Conservation (phyloP, 192 early-diverging fungal species). For the Entophlyctis luteolus region DNA sequence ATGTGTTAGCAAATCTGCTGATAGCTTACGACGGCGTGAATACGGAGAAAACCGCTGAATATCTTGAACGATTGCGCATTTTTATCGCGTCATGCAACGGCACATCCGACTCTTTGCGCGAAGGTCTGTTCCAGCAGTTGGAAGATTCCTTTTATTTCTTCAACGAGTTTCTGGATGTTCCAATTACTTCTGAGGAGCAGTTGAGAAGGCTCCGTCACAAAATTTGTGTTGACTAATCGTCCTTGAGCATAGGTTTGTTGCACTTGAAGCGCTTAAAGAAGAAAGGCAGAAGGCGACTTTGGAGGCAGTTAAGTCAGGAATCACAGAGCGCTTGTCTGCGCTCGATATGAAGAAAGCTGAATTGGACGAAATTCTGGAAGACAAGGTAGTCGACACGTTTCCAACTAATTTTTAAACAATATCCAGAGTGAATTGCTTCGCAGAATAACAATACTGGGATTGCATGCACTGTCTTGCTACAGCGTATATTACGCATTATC, state of each 20-base stretch:
- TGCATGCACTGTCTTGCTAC: conserved; percentile 47
- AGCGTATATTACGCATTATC: conserved; percentile 48
- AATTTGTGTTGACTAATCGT: neutral
- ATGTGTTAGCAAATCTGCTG: conserved; percentile 49
- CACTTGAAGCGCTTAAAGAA: conserved; percentile 45
- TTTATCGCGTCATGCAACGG: conserved; percentile 37
- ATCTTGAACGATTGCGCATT: conserved; percentile 38
- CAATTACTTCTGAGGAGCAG: conserved; percentile 59
- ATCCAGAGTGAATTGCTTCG: conserved; percentile 48
- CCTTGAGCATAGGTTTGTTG: conserved; percentile 44
- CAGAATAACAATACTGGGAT: conserved; percentile 41
- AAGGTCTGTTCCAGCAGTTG: conserved; percentile 42
- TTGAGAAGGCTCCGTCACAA: conserved; percentile 11
- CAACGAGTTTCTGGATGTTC: conserved; percentile 54
- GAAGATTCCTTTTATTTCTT: conserved; percentile 57
- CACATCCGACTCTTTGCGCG: conserved; percentile 38
- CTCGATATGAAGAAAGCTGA: conserved; percentile 46
- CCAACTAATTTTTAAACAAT: neutral
- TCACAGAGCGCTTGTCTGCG: conserved; percentile 46
- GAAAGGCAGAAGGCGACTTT: conserved; percentile 53
- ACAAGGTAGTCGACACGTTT: conserved; percentile 27
- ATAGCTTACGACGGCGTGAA: conserved; percentile 46
- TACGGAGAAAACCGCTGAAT: conserved; percentile 28
- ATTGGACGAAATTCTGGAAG: conserved; percentile 47
- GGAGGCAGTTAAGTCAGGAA: conserved; percentile 60